Conservation (phyloP, 371 early-diverging fungal species). For the Coemansia sp. region DNA sequence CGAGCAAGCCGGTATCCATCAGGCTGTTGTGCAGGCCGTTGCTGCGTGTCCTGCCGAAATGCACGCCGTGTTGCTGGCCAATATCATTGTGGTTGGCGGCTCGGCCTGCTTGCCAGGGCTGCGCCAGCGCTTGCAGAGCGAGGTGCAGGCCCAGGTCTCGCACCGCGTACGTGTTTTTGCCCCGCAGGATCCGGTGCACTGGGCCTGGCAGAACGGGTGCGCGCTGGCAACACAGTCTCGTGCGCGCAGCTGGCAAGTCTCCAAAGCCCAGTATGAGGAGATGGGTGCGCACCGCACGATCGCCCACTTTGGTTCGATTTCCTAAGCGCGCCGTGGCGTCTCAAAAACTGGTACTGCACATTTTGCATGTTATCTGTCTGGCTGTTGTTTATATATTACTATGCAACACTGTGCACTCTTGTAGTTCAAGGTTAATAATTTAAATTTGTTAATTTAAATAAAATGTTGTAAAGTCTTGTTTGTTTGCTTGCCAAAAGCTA, state of each 20-base stretch:
- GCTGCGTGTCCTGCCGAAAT: conserved; percentile 59
- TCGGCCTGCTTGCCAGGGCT: conserved; percentile 69
- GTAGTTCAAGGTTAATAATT: not conserved
- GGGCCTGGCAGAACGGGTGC: conserved; percentile 41
- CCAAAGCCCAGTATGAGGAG: conserved; percentile 37
- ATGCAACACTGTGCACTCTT: not conserved
- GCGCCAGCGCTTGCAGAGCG: conserved; percentile 67
- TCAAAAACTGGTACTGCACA: too few relatives aligned
- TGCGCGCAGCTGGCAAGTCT: conserved; percentile 18
- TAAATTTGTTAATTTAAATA: not conserved
- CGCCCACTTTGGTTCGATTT: conserved; percentile 22
- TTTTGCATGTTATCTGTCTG: too few relatives aligned
- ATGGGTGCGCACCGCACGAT: conserved; percentile 32
- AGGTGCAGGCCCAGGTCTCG: conserved; percentile 65
- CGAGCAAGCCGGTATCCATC: conserved; percentile 78
- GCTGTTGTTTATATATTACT: not conserved
- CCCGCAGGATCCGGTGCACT: conserved; percentile 13
- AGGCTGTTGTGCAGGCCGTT: conserved; percentile 69
- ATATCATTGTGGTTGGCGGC: conserved; percentile 78
- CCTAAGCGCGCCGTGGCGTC: not conserved
- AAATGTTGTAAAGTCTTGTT: too few relatives aligned
- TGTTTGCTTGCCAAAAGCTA: too few relatives aligned
- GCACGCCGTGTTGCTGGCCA: conserved; percentile 69
- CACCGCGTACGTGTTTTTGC: conserved; percentile 33
- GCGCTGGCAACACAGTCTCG: conserved; percentile 5